Base-by-base conservation (phyloP, 2,329 filamentous ascomycete genomes). In the Trichoderma lentiforme region DNA sequence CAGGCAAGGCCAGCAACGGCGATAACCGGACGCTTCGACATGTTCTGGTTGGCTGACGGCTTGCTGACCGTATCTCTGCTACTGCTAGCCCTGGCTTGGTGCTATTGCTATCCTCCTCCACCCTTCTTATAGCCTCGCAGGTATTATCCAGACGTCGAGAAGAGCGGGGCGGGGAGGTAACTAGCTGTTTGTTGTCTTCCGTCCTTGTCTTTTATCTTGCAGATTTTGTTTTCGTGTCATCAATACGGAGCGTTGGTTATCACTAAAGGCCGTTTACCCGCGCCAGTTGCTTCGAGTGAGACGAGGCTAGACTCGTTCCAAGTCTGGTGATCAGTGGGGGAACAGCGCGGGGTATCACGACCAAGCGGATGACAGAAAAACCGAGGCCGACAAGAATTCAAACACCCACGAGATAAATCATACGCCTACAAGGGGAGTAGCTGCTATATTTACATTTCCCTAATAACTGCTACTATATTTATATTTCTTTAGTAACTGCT, bases 1-100 rank as follows among this genome's bases (percentile, higher is more conserved):
- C 85, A 87, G 34, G 86, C 85, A 3, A 88, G 81, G 21, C 86
- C 86, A 21, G 85, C 85, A 64, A 88, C 81, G 4, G 83, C 85
- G 66, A 88, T 86, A 8, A 84, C 77, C 4, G 85, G 85, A 28
- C 71, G 73, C 14, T 61, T 53, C 28, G 73, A 43, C 74, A 75
- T 73, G n/a, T 11, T 72, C 60, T 63, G 57, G 57, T 34, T 60
- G 53, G 66, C 56, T 57, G 57, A 69, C 51, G 34, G 15, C n/a
- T n/a, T 26, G 66, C 56, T 60, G 39, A 60, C 56, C 26, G 56
- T 43, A 60, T 32, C 56, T 30, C 24, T 53, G 56, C 57, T 70
- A 43, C 24, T 53, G 56, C 57, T 70, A 43, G 39, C 39, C 39
- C 39, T 43, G 39, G 39, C 39, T 0, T 43, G 39, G 39, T 43